Conservation (phyloP, 202 grass and related monocot genomes). For the Brachypodium distachyon region DNA sequence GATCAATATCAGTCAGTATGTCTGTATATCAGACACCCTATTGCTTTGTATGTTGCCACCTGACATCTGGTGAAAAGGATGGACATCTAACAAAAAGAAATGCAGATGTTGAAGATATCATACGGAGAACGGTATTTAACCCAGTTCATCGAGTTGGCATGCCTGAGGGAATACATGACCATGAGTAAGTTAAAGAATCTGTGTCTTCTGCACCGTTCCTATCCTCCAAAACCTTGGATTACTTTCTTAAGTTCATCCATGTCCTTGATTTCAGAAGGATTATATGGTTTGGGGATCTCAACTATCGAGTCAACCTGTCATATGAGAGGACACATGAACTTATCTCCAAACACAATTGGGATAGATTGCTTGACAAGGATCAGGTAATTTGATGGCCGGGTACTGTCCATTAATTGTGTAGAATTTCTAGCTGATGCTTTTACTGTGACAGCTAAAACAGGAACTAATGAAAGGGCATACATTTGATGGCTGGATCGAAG, state of each 20-base stretch:
- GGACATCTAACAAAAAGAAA: conserved; percentile 65
- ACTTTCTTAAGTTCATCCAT: conserved; percentile 14
- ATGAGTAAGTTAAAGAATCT: conserved; percentile 57
- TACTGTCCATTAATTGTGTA: conserved; percentile 10
- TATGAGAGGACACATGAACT: conserved; percentile 71
- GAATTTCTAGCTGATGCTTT: conserved; percentile 18
- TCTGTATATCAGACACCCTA: conserved; percentile 76
- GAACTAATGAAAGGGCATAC: conserved; percentile 56
- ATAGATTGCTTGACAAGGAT: conserved; percentile 56
- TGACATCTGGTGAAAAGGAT: conserved; percentile 73
- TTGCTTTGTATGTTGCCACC: conserved; percentile 89
- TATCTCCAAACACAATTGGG: conserved; percentile 60
- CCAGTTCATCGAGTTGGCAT: conserved; percentile 28
- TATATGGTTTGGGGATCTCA: conserved; percentile 94
- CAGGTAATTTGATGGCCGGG: conserved; percentile 38
- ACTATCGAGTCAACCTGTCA: conserved; percentile 79
- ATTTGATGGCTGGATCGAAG: conserved; percentile 91
- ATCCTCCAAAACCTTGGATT: not conserved
- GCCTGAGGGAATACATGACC: conserved; percentile 52
- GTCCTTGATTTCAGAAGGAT: conserved; percentile 69
- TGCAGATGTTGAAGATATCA: conserved; percentile 75
- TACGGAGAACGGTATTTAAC: conserved; percentile 57
- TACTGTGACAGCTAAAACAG: conserved; percentile 51
- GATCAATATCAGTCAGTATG: conserved; percentile 95
- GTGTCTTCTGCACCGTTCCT: not conserved